These are phyloP conservation scores for Aleurites moluccanus DNA, from an alignment of 441 rosid species.

Conservation along the genomic window DNA sequence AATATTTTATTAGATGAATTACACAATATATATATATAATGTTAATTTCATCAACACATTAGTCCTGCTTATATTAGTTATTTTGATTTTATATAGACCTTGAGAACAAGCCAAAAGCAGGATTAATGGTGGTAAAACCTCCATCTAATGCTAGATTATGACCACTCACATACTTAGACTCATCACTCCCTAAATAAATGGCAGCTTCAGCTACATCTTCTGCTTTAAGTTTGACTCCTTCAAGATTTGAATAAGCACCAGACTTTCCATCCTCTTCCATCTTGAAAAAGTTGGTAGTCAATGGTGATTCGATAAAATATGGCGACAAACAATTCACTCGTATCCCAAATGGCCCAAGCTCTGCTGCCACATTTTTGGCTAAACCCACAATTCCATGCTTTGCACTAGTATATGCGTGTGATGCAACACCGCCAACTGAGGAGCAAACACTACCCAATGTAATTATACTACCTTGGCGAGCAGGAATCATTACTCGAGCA, in stretches of 20 bases:
- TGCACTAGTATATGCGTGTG: constrained; percentile 41
- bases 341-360: constrained; percentile 43
- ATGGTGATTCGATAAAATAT: constrained; percentile 39
- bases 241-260: constrained; percentile 28
- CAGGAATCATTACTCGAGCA: constrained; percentile 42
- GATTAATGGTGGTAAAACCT: constrained; percentile 27
- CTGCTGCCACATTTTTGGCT: constrained; percentile 37
- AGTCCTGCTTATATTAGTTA: too few species aligned
- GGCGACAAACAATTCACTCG: constrained; percentile 52
- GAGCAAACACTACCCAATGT: constrained; percentile 39
- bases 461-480: constrained; percentile 38
- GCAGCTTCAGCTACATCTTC: constrained; percentile 47
- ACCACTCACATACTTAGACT: constrained; percentile 42
- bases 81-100: background rate
- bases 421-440: constrained; percentile 28
- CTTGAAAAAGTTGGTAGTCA: constrained; percentile 13
- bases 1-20: too few species aligned
- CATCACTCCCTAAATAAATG: constrained; percentile 42
- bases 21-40: too few species aligned
- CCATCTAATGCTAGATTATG: constrained; percentile 47
- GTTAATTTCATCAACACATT: too few species aligned
- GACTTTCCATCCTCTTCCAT: constrained; percentile 16
- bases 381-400: constrained; percentile 45
- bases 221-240: constrained; percentile 30
- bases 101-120: constrained; percentile 21